Base-by-base conservation (phyloP, 1,284 basidiomycete species). In the Ustilago trichophora region DNA sequence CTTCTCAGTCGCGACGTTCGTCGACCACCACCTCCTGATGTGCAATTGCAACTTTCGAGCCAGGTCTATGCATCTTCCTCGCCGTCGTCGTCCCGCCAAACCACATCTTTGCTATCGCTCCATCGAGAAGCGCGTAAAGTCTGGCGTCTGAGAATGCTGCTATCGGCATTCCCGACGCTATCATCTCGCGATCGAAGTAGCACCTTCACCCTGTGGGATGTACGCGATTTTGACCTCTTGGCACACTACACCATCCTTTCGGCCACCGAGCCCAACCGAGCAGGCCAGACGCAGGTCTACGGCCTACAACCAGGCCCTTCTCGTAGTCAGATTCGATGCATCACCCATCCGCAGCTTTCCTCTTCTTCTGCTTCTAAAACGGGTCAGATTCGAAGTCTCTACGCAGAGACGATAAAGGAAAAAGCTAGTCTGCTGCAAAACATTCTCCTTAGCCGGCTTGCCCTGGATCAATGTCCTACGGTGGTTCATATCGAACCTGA, bases 331-430 rank as follows among this genome's bases (percentile, higher is more conserved):
- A 42, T 75, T 15, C 56, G 52, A 0, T 21, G 46, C 4, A 40
- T 66, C 44, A 62, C 59, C 6, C 58, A 64, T 27, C 55, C 66
- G 4, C 24, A 18, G 2, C 27, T 37, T n/a, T n/a, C n/a, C n/a
- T n/a, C n/a, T n/a, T n/a, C 22, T 21, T 21, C 12, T 16, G 36
- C 24, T 1, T 26, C 34, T 5, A 41, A 27, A 5, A 36, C 37
- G 4, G 22, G 40, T 19, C 41, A 44, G 13, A 38, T 66, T 4
- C 38, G 74, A 4, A 72, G 65, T 44, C 49, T 80, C 41, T 80
- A 78, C 58, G 73, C 58, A 13, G 54, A 76, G 48, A 76, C 77
- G 26, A 47, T 57, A 0, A 46, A 49, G 25, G 71, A 75, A 22
- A 58, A 62, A 24, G 64, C 56, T 10, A 54, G 43, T 10, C 21